Evolutionary conservation across 2,329 filamentous ascomycete species (phyloP).

Genomic region (Cladosporium sp.): DNA sequence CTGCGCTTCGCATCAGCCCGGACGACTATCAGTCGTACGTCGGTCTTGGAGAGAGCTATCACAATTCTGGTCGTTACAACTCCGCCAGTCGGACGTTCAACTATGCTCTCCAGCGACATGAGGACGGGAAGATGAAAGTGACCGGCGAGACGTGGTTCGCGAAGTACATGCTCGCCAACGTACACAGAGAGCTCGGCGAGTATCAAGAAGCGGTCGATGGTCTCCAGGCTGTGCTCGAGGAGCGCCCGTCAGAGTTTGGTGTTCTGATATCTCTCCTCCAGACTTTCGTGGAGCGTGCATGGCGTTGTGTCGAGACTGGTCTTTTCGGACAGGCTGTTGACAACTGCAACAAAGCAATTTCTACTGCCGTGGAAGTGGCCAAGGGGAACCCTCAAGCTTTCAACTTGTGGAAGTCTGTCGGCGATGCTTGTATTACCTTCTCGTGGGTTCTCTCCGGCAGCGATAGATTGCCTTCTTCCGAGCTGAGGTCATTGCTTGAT

Average conservation of each 20-base stretch:
- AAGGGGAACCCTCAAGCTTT: slow-evolving; percentile 66
- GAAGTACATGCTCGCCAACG: slow-evolving; percentile 93
- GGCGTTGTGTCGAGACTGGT: slow-evolving; percentile 73
- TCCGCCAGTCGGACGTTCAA: slow-evolving; percentile 90
- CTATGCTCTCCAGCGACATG: slow-evolving; percentile 74
- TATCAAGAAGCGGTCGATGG: slow-evolving; percentile 76
- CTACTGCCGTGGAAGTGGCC: slow-evolving; percentile 61
- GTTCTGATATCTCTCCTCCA: slow-evolving; percentile 85
- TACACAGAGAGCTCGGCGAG: slow-evolving; percentile 87
- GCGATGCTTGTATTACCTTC: slow-evolving; percentile 83
- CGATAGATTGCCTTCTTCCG: slow-evolving; percentile 56
- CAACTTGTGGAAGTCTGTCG: slow-evolving; percentile 92
- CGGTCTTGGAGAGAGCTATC: slow-evolving; percentile 94
- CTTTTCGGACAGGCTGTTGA: slow-evolving; percentile 79
- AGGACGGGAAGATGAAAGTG: slow-evolving; percentile 51
- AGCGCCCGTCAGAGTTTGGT: slow-evolving; percentile 72
- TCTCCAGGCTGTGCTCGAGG: slow-evolving; percentile 68
- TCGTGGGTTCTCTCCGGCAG: slow-evolving; percentile 69
- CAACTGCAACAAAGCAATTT: slow-evolving; percentile 65
- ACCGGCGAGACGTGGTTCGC: slow-evolving; percentile 84
- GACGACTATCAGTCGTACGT: slow-evolving; percentile 95
- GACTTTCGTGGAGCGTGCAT: slow-evolving; percentile 77
- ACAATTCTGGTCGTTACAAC: slow-evolving; percentile 87
- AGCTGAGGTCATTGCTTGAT: slow-evolving; percentile 57
- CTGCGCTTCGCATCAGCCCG: slow-evolving; percentile 77